Base-by-base conservation (phyloP, 2,329 filamentous ascomycete genomes). In the Elsinoe arachidis region DNA sequence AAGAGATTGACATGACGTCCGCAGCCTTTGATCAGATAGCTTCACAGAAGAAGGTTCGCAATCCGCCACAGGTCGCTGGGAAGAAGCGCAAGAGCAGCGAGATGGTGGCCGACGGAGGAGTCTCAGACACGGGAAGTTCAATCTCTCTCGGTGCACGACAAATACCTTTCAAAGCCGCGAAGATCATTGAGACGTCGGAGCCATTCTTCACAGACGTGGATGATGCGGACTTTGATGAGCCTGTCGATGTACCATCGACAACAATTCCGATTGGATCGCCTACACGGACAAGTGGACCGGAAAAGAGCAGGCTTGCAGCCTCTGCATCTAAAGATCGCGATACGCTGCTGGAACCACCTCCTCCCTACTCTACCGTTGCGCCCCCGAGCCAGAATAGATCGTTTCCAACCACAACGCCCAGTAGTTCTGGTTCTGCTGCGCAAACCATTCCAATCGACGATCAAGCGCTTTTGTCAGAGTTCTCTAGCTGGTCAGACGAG, bases 81-180 rank as follows among this genome's bases (percentile, higher is more conserved):
- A 71, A 70, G 57, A 78, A 77, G 63, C 68, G 75, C 43, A 76
- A 76, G 64, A 77, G 74, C 62, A 71, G 73, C n/a, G 74, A 76
- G 57, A 70, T 69, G 47, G 71, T 70, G 34, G 60, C 62, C 26
- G 69, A 69, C 34, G 17, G 26, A n/a, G 14, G 23, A 14, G n/a
- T 12, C 14, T 30, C 14, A 26, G 43, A 19, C n/a, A 30, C 15
- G 11, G 4, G 7, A 9, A 30, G 26, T 7, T 30, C 26, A 2
- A 5, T 9, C 26, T 30, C 26, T 30, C 5, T 30, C 26, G 26
- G n/a, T 15, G 15, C n/a, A 35, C 15, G 19, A n/a, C 19, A 19
- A 14, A 5, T 26, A 23, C 41, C 41, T 11, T 26, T 10, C 19
- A 46, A 46, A 19, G 19, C n/a, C n/a, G 41, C 41, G 5, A 26